Evolutionary conservation across 257 asterid species (phyloP), one percentile per base, ranked within the genome.

Genomic region (Ophiorrhiza pumila): DNA sequence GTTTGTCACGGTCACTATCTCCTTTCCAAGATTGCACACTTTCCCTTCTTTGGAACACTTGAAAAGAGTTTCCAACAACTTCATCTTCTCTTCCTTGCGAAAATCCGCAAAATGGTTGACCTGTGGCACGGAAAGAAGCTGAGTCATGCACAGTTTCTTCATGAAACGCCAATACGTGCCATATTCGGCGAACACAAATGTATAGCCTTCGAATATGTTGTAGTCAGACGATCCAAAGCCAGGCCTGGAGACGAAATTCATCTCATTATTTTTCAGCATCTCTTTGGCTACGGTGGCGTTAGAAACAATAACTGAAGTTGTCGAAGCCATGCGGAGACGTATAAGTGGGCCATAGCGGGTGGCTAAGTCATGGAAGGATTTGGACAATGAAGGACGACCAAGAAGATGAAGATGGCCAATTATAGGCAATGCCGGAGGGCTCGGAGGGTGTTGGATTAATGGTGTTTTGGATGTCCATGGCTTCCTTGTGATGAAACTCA

Each of bases 391-490:
- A 0, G 95, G n/a, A n/a, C n/a, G 86, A 59, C 88, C 79, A 0
- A 88, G 82, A 47, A 88, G 89, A 68, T 88, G 96, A 75, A 86
- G 83, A 69, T 90, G 95, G 58, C 95, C 95, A 2, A 90, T 85
- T 50, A 90, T 73, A 0, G 95, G 96, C 6, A 87, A 65, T 47
- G 84, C 80, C 8, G 78, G 70, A 6, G 95, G 95, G 68, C 87
- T 84, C 13, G 91, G 95, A 34, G 93, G 96, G 35, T 77, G 83
- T 7, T 6, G 52, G 57, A 27, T 22, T 14, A 65, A 37, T 23
- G 59, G 52, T 66, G 68, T 4, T 68, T 79, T 62, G 0, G 57
- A 5, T 22, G 1, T 2, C 10, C 4, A 5, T 0, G 5, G 1
- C 23, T 43, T 10, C 14, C 60, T 82, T 56, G 79, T 5, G 17